Conservation (phyloP, 192 early-diverging fungal genomes). For the Rhizophlyctis rosea region DNA sequence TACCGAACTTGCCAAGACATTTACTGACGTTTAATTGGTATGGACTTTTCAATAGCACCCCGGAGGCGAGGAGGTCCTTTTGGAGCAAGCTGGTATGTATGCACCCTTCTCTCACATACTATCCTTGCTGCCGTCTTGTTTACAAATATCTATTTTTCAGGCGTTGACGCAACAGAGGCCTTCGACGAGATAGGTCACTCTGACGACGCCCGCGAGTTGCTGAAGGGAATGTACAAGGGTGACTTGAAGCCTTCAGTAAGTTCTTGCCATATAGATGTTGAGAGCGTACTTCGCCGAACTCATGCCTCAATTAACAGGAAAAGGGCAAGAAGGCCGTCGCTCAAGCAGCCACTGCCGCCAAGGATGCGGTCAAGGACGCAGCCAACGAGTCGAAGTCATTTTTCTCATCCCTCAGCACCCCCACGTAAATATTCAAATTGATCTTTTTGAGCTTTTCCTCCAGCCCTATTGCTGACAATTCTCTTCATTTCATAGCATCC, state of each 20-base stretch:
- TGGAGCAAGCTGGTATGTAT: conserved; percentile 78
- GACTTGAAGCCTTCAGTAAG: conserved; percentile 46
- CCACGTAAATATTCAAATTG: no score
- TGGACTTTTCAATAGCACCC: conserved; percentile 67
- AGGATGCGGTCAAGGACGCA: conserved; percentile 7
- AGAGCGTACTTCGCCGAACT: no score
- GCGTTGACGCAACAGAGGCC: conserved; percentile 79
- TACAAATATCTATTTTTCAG: conserved; percentile 20
- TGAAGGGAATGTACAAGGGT: conserved; percentile 74
- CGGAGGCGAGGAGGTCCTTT: conserved; percentile 94
- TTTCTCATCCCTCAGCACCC: no score
- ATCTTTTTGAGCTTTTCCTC: no score
- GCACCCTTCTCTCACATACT: not conserved
- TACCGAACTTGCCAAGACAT: not conserved
- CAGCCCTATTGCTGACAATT: no score
- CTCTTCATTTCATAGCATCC: conserved; percentile 25
- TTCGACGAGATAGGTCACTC: conserved; percentile 98
- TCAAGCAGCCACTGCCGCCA: not conserved
- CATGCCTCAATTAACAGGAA: no score
- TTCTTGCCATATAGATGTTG: no score
- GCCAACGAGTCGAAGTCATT: no score
- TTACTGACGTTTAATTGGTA: not conserved
- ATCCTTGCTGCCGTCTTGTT: not conserved
- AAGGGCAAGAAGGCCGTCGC: no score
- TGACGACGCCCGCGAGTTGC: conserved; percentile 86